Evolutionary conservation across 306 rosid genomes (phyloP).

Genomic region (Cicer pinnatifidum): DNA sequence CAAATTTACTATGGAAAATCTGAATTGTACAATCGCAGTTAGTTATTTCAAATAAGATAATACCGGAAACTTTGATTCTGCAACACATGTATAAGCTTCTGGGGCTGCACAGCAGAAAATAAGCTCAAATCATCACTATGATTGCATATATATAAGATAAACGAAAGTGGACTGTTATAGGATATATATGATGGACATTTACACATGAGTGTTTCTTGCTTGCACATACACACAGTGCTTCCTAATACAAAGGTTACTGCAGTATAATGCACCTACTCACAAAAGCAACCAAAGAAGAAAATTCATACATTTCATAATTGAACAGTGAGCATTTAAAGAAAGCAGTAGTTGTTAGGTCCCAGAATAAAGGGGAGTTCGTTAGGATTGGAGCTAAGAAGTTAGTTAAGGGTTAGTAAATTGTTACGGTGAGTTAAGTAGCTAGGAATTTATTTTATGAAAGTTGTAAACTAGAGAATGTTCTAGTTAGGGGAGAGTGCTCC

Average conservation of each 20-base stretch:
- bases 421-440: no score
- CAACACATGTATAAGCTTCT: constrained; percentile 74
- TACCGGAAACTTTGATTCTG: constrained; percentile 90
- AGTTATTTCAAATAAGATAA: constrained; percentile 41
- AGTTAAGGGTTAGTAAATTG: no score
- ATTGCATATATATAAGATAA: neutral
- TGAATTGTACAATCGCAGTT: neutral
- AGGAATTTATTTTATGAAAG: neutral
- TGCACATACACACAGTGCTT: constrained; percentile 30
- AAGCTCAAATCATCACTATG: constrained; percentile 46
- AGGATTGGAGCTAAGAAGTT: no score
- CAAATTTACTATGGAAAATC: neutral
- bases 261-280: neutral
- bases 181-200: constrained; percentile 23
- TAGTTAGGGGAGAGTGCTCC: neutral
- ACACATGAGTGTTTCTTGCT: constrained; percentile 20
- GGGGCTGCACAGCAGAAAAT: constrained; percentile 65
- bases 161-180: constrained; percentile 17
- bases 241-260: neutral
- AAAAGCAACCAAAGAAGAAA: neutral
- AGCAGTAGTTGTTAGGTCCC: neutral
- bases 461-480: neutral
- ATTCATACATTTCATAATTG: constrained; percentile 3
- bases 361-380: no score
- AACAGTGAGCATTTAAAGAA: neutral